These are phyloP conservation scores for Scleromitrula shiraiana DNA, from an alignment of 2,329 filamentous ascomycete species.

Conservation along the genomic window DNA sequence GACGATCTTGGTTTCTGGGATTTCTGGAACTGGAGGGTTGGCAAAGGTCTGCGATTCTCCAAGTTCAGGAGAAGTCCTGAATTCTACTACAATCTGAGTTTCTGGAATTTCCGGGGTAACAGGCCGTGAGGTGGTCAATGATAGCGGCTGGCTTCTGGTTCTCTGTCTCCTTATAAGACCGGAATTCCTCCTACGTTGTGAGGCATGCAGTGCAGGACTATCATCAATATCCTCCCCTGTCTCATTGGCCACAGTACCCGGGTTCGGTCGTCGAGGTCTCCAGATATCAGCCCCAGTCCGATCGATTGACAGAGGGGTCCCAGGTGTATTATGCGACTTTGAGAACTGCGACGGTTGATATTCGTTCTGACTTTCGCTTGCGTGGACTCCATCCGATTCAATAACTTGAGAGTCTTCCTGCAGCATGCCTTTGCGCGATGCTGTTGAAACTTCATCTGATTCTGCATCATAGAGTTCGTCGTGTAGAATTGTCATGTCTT, in stretches of 20 bases:
- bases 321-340: not conserved
- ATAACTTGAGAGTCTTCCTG: not conserved
- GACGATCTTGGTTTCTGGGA: not conserved
- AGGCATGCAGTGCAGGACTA: not conserved
- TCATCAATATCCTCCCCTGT: conserved; percentile 18
- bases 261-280: conserved; percentile 11
- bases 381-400: not conserved
- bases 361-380: not conserved
- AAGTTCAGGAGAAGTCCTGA: not conserved
- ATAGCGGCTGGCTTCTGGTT: conserved; percentile 2
- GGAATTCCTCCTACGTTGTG: not conserved
- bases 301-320: not conserved
- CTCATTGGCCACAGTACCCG: conserved; percentile 14
- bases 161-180: not conserved
- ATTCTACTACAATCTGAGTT: not conserved
- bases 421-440: not conserved
- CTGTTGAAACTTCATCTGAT: not conserved
- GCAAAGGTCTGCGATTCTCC: not conserved
- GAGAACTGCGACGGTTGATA: not conserved
- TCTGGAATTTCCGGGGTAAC: not conserved
- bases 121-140: not conserved
- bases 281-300: conserved; percentile 4
- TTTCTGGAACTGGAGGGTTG: no score
- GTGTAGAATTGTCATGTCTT: no score
- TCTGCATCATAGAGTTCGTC: not conserved